These are phyloP conservation scores for Dimocarpus longan DNA, from an alignment of 345 rosid species.

Conservation along the genomic window DNA sequence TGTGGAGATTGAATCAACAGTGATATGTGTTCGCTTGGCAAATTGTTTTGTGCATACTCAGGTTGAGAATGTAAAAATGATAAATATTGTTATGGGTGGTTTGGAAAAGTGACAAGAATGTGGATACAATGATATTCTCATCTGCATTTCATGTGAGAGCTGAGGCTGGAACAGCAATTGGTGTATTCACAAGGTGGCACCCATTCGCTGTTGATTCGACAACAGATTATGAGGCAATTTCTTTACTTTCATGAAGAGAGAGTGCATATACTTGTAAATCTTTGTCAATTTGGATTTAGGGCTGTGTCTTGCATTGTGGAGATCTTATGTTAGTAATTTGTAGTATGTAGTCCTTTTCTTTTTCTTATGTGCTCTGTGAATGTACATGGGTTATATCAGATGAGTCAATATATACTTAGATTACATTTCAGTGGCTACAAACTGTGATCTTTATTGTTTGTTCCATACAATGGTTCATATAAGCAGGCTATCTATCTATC, in stretches of 20 bases:
- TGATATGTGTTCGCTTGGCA: constrained; percentile 11
- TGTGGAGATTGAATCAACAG: constrained; percentile 21
- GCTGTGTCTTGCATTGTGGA: constrained; percentile 18
- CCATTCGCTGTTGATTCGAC: constrained; percentile 20
- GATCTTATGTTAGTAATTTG: constrained; percentile 13
- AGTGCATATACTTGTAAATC: constrained; percentile 44
- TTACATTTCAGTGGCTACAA: constrained; percentile 21
- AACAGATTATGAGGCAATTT: constrained; percentile 27
- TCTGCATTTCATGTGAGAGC: background rate
- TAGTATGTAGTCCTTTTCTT: constrained; percentile 26
- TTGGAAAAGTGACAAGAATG: background rate
- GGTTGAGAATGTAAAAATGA: constrained; percentile 6
- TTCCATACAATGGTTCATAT: background rate
- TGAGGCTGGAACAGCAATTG: background rate
- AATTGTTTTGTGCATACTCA: constrained; percentile 6
- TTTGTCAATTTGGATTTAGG: constrained; percentile 28
- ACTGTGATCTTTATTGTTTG: background rate
- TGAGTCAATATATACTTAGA: constrained; percentile 32
- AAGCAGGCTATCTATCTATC: background rate
- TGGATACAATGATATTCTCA: background rate
- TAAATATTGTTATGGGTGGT: background rate
- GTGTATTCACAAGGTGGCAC: constrained; percentile 22
- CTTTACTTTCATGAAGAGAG: constrained; percentile 29
- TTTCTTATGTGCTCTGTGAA: constrained; percentile 25
- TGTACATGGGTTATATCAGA: constrained; percentile 41